Conservation (phyloP, 768 basidiomycete genomes). For the Tricholoma bakamatsutake region DNA sequence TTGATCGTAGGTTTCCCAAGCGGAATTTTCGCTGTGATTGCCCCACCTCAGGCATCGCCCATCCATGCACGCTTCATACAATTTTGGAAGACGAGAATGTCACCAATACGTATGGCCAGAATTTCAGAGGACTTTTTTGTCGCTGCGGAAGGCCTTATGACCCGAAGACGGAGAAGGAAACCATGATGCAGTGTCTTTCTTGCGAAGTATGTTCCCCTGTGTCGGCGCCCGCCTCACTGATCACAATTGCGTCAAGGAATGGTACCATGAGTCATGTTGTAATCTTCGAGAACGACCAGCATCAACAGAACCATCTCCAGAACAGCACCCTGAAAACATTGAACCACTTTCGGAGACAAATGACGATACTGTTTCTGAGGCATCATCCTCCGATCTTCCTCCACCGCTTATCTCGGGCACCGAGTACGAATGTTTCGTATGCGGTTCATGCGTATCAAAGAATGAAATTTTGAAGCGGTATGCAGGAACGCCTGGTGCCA, state of each 20-base stretch:
- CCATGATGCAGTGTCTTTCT: slow-evolving; percentile 83
- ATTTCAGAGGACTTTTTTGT: slow-evolving; percentile 69
- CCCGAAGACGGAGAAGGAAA: slow-evolving; percentile 66
- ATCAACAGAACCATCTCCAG: slow-evolving; percentile 38
- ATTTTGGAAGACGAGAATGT: slow-evolving; percentile 47
- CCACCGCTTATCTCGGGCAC: slow-evolving; percentile 59
- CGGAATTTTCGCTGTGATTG: slow-evolving; percentile 82
- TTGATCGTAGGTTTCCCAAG: slow-evolving; percentile 60
- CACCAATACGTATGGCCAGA: slow-evolving; percentile 64
- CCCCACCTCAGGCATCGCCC: slow-evolving; percentile 57
- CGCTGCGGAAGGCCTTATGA: slow-evolving; percentile 71
- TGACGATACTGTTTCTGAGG: slow-evolving; percentile 53
- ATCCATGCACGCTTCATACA: slow-evolving; percentile 60
- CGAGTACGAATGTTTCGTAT: slow-evolving; percentile 75
- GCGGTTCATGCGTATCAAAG: slow-evolving; percentile 58
- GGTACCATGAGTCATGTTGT: slow-evolving; percentile 89
- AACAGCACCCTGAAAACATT: slow-evolving; percentile 13
- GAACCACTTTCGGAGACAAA: slow-evolving; percentile 17
- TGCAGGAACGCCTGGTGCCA: slow-evolving; percentile 63
- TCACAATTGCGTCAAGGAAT: slow-evolving; percentile 49
- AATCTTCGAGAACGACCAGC: slow-evolving; percentile 65
- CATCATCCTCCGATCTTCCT: slow-evolving; percentile 60
- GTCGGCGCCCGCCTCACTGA: slow-evolving; percentile 6
- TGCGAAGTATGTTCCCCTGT: slow-evolving; percentile 61
- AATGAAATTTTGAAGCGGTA: slow-evolving; percentile 49